Evolutionary conservation across 1,284 basidiomycete species (phyloP), one percentile per base, ranked within the genome.

Genomic region (Cerrena zonata): DNA sequence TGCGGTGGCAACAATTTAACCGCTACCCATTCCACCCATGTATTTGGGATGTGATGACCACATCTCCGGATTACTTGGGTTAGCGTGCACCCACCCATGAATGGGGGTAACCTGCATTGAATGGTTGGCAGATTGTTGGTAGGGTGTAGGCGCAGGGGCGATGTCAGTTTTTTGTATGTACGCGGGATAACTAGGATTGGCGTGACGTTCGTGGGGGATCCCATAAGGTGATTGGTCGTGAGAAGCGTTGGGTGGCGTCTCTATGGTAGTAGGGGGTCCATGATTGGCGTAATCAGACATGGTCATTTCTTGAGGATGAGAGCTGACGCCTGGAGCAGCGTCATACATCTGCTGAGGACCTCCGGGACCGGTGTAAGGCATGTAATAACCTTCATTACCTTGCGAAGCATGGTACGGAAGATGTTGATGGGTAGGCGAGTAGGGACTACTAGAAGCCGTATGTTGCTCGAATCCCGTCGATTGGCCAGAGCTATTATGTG

Each of bases 171-270:
- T 47, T 10, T 13, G n/a, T 15, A 39, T 24, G 22, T 11, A 24
- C 4, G 15, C 30, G 19, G 36, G 12, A 47, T 36, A 47, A n/a
- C 15, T 4, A 10, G 46, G n/a, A 12, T 23, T 22, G 3, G 18
- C 11, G 15, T 39, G 46, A 19, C n/a, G 19, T 38, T 55, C 51
- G 12, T 52, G 26, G 22, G 49, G 48, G 39, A 57, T 43, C 26
- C 48, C 38, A 22, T 42, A 53, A 30, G 38, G 24, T n/a, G n/a
- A n/a, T 34, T 43, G 52, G 19, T 53, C 50, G 47, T 19, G 22
- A 12, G 56, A 54, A 7, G 56, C 51, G 47, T 49, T 45, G 2
- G 56, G 53, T 15, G 53, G 47, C 3, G 56, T 53, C 19, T 50
- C 44, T 5, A 45, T 45, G 22, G 44, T 26, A 10, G n/a, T 4